These are phyloP conservation scores for Penicillium coprophilum DNA, from an alignment of 495 filamentous ascomycete genomes.

Conservation along the genomic window DNA sequence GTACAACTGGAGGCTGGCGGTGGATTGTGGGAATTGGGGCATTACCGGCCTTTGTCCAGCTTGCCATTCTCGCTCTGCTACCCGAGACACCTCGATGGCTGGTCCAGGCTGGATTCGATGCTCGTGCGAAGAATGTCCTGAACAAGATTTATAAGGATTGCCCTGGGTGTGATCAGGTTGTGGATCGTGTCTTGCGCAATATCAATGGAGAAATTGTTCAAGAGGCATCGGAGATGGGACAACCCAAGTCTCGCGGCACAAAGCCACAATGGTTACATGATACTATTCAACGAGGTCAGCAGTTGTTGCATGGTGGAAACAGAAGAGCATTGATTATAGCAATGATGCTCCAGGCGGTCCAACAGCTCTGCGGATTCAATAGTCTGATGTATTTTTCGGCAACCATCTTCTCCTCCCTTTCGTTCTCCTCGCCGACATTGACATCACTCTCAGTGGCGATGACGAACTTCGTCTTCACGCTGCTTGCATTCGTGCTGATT, in stretches of 20 bases:
- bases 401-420: conserved; percentile 79
- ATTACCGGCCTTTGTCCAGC: conserved; percentile 70
- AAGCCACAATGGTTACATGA: conserved; percentile 32
- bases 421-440: conserved; percentile 77
- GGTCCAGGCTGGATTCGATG: conserved; percentile 60
- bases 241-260: conserved; percentile 17
- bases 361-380: conserved; percentile 92
- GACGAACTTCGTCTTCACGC: conserved; percentile 81
- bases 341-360: conserved; percentile 80
- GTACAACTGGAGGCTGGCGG: conserved; percentile 70
- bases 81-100: conserved; percentile 90
- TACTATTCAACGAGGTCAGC: conserved; percentile 44
- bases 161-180: conserved; percentile 44
- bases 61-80: conserved; percentile 61
- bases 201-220: conserved; percentile 69
- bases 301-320: conserved; percentile 63
- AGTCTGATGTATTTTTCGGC: conserved; percentile 95
- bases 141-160: conserved; percentile 59
- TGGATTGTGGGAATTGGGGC: conserved; percentile 90
- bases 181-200: conserved; percentile 56
- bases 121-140: conserved; percentile 62
- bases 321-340: conserved; percentile 79
- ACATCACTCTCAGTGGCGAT: conserved; percentile 77
- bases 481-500: conserved; percentile 73
- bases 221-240: conserved; percentile 53